These are phyloP conservation scores for Dryas integrifolia DNA, from an alignment of 331 rosid species.

Conservation along the genomic window DNA sequence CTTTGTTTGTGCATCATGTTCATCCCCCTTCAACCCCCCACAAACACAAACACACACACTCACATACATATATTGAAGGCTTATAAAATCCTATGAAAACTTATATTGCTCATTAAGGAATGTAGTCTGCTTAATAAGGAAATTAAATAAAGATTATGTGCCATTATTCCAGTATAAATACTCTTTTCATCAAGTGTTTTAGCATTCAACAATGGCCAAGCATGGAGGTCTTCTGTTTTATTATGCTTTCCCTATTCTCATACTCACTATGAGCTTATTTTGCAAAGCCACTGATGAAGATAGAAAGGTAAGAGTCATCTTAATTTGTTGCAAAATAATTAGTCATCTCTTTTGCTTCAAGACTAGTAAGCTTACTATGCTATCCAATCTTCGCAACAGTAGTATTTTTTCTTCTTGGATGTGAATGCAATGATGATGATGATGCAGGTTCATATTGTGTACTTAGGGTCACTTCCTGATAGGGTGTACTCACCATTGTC, in stretches of 20 bases:
- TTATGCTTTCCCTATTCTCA: slow-evolving; percentile 3
- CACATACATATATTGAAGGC: too few relatives aligned
- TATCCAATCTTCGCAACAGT: not conserved
- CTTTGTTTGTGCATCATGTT: too few relatives aligned
- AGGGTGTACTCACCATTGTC: slow-evolving; percentile 6
- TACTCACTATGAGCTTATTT: slow-evolving; percentile 3
- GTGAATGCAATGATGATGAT: too few relatives aligned
- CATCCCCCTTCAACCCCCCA: too few relatives aligned
- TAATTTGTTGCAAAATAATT: not conserved
- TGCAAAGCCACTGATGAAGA: slow-evolving; percentile 16
- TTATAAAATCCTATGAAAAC: too few relatives aligned
- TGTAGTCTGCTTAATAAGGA: too few relatives aligned
- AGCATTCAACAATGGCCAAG: slow-evolving; percentile 15
- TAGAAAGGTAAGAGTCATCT: not conserved
- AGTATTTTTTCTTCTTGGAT: too few relatives aligned
- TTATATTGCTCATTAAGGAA: too few relatives aligned
- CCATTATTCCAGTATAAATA: not conserved
- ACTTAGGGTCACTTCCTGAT: too few relatives aligned
- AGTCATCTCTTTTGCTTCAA: not conserved
- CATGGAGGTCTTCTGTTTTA: slow-evolving; percentile 10
- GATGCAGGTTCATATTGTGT: too few relatives aligned
- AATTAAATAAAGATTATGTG: not conserved
- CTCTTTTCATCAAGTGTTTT: not conserved
- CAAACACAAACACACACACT: too few relatives aligned
- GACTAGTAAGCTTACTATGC: not conserved